A percentile compares a stretch with the other conserved stretches of the same genome.
Conservation (phyloP, 208 protist species). For the Leishmania major region DNA sequence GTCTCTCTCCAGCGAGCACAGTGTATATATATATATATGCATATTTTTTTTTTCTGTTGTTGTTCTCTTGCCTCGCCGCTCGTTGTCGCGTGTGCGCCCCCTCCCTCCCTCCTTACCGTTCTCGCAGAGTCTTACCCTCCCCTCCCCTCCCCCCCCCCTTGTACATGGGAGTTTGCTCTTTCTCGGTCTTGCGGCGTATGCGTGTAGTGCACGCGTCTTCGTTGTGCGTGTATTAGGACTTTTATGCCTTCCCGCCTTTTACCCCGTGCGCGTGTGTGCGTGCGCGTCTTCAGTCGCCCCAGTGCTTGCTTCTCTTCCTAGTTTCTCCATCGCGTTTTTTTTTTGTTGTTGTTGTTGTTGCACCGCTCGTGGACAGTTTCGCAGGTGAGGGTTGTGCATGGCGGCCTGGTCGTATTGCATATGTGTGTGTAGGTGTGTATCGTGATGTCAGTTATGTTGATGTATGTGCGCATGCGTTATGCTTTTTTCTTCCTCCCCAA, state of each 20-base stretch:
- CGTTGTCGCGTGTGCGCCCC: background rate
- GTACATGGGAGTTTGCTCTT: background rate
- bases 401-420: background rate
- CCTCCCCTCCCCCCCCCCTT: too few relatives aligned
- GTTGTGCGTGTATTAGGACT: background rate
- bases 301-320: background rate
- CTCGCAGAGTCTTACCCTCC: background rate
- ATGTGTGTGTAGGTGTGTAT: background rate
- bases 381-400: background rate
- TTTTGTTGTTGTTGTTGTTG: background rate
- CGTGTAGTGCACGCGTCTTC: background rate
- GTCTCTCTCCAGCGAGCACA: background rate
- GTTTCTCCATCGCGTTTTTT: background rate
- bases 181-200: background rate
- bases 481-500: background rate
- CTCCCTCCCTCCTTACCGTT: background rate
- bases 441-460: background rate
- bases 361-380: background rate
- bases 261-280: background rate
- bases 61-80: background rate
- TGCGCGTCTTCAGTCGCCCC: background rate
- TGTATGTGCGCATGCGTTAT: background rate
- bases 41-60: background rate
- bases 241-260: background rate
- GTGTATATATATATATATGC: background rate